Evolutionary conservation across 129 eudicot genomes (phyloP).

Genomic region (Daucus carota): DH1_v3.0 NC_030388.2:21986001-21986500

Average conservation of each 20-base stretch:
- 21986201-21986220: neutral
- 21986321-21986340: neutral
- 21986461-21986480: neutral
- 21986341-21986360: neutral
- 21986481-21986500: too few species aligned
- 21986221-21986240: neutral
- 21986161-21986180: neutral
- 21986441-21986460: neutral
- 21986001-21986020: neutral
- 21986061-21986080: neutral
- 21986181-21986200: neutral
- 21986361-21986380: neutral
- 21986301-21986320: neutral
- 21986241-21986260: too few species aligned
- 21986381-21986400: neutral
- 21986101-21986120: neutral
- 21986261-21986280: neutral
- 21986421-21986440: neutral
- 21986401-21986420: neutral
- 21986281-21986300: neutral
- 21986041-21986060: neutral
- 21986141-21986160: neutral
- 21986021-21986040: neutral
- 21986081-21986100: neutral
- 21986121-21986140: neutral